Conservation (phyloP, 2,329 filamentous ascomycete genomes). For the Fusarium sp. region DNA sequence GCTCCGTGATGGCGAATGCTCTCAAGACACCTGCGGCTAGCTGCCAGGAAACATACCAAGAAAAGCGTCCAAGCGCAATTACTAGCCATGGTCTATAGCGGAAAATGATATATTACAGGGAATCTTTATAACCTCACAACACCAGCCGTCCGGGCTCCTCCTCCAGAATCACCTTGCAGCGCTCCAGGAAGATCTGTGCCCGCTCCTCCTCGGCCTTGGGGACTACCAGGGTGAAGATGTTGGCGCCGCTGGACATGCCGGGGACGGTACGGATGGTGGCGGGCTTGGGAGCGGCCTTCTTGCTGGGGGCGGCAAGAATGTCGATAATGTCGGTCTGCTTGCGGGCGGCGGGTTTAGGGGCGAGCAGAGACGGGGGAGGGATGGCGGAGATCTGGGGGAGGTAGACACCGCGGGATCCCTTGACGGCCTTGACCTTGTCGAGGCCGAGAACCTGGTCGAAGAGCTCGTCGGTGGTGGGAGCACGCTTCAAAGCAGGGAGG, state of each 20-base stretch:
- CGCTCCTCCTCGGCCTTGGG: constrained; percentile 84
- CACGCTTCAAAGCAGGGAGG: constrained; percentile 74
- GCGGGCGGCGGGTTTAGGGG: constrained; percentile 46
- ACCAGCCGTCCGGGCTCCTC: constrained; percentile 82
- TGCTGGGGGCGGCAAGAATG: constrained; percentile 68
- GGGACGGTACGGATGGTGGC: constrained; percentile 52
- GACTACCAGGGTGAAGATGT: constrained; percentile 86
- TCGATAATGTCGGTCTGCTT: constrained; percentile 81
- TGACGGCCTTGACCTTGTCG: constrained; percentile 58
- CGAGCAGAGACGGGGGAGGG: constrained; percentile 56
- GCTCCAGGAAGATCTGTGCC: constrained; percentile 84
- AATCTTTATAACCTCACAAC: constrained; percentile 56
- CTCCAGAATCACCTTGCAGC: constrained; percentile 86
- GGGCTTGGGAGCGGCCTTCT: constrained; percentile 44
- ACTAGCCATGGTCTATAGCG: constrained; percentile 44
- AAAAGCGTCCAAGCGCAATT: constrained; percentile 33
- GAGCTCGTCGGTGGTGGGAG: constrained; percentile 80
- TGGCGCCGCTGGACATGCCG: constrained; percentile 68
- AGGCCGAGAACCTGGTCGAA: constrained; percentile 91
- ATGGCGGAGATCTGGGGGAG: constrained; percentile 77
- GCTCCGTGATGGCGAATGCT: not conserved
- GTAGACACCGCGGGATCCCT: constrained; percentile 72
- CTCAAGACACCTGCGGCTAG: constrained; percentile 10
- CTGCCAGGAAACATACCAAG: constrained; percentile 28
- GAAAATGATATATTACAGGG: constrained; percentile 48